Evolutionary conservation across 2,329 filamentous ascomycete species (phyloP).

Genomic region (Fusarium coffeatum): DNA sequence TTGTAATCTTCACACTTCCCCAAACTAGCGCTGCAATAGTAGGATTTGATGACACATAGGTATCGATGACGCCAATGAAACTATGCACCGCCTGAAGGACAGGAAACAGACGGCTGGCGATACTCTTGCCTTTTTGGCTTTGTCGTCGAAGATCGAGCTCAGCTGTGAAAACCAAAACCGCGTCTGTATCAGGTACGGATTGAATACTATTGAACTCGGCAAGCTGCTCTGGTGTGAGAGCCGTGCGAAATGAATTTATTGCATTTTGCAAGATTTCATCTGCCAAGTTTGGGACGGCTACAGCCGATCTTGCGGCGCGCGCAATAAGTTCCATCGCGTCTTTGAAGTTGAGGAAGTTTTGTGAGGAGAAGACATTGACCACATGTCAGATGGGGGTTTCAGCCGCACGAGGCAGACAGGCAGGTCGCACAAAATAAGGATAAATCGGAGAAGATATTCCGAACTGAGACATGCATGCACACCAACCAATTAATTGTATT

Average conservation of each 20-base stretch:
- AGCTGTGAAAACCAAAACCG: constrained; percentile 52
- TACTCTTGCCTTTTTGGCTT: constrained; percentile 37
- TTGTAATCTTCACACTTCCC: constrained; percentile 55
- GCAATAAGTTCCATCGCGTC: not conserved
- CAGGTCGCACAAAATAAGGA: too few relatives aligned
- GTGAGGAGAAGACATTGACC: not conserved
- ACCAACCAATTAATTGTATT: too few relatives aligned
- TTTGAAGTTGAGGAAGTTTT: not conserved
- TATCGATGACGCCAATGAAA: constrained; percentile 53
- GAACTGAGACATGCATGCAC: too few relatives aligned
- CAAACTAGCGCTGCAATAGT: constrained; percentile 56
- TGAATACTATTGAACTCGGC: not conserved
- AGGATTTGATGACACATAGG: constrained; percentile 53
- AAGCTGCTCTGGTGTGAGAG: constrained; percentile 9
- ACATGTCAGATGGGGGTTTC: not conserved
- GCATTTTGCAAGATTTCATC: not conserved
- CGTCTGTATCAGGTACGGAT: constrained; percentile 43
- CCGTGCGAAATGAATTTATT: not conserved
- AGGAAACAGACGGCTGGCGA: constrained; percentile 47
- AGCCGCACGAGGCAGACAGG: not conserved
- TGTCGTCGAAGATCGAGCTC: constrained; percentile 45
- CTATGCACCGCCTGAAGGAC: constrained; percentile 53
- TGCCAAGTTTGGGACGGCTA: fast-evolving
- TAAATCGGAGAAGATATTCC: too few relatives aligned
- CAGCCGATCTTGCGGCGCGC: fast-evolving